Conservation (phyloP, 1,284 basidiomycete species). For the Gomphus bonarii region DNA sequence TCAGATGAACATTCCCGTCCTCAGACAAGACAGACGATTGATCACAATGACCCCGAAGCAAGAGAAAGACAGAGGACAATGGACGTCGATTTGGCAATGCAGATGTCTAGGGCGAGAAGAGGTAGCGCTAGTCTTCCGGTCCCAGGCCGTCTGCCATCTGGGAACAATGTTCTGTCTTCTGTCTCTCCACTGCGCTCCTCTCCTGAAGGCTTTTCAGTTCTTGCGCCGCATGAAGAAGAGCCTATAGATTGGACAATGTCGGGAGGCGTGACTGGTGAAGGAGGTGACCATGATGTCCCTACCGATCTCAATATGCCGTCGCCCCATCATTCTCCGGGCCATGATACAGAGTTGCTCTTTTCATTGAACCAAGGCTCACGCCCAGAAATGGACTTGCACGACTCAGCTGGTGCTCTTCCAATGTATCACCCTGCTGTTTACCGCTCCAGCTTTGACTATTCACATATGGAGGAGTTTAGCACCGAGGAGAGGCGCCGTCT, state of each 20-base stretch:
- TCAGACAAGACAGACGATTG: constrained; percentile 36
- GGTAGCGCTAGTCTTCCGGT: constrained; percentile 39
- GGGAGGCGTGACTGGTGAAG: constrained; percentile 18
- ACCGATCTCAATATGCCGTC: background rate
- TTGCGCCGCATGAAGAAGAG: constrained; percentile 15
- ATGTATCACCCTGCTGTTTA: constrained; percentile 41
- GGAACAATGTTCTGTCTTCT: constrained; percentile 18
- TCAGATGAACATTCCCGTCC: background rate
- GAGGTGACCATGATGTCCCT: background rate
- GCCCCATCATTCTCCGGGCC: constrained; percentile 12
- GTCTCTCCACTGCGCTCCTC: constrained; percentile 18
- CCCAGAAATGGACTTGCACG: constrained; percentile 16
- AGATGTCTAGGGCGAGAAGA: constrained; percentile 64
- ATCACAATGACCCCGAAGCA: constrained; percentile 57
- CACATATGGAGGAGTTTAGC: constrained; percentile 73
- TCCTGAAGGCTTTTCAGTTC: constrained; percentile 12
- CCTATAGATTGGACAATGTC: constrained; percentile 28
- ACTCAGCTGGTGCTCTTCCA: constrained; percentile 35
- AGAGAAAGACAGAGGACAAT: constrained; percentile 74
- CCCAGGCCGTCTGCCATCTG: constrained; percentile 6
- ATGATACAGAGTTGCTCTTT: constrained; percentile 14
- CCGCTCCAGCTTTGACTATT: constrained; percentile 63
- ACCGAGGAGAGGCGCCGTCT: constrained; percentile 54
- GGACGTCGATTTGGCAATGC: constrained; percentile 79
- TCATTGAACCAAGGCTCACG: constrained; percentile 6